Percentiles rank a stretch among this genome's conserved stretches.
Evolutionary conservation across 2,329 filamentous ascomycete species (phyloP).

Genomic region (Pseudodiploospora longispora): DNA sequence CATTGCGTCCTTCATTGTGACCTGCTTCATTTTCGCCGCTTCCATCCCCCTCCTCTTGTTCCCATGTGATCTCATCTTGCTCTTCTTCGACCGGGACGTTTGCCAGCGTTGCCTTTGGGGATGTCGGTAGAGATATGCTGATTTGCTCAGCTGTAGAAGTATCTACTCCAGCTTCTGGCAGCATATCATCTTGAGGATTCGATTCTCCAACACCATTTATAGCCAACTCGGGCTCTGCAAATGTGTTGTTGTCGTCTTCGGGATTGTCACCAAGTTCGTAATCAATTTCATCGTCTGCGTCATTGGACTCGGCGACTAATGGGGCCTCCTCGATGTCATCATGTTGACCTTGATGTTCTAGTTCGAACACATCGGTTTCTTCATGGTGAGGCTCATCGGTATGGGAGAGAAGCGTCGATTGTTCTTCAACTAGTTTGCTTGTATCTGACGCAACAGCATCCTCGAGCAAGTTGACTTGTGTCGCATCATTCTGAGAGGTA

Average conservation of each 20-base stretch:
- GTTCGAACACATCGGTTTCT: not conserved
- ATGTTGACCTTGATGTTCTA: conserved; percentile 1
- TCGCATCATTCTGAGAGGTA: too few species aligned
- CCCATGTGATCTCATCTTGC: conserved; percentile 13
- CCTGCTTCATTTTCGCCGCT: conserved; percentile 3
- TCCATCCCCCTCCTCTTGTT: conserved; percentile 10
- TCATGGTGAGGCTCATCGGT: not conserved
- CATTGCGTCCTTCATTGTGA: conserved; percentile 1
- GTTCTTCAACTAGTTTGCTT: not conserved
- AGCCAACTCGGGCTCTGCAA: not conserved
- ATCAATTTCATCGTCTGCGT: conserved; percentile 4
- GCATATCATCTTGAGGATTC: too few species aligned
- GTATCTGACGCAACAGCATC: conserved; percentile 2
- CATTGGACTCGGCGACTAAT: not conserved
- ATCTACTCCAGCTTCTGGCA: too few species aligned
- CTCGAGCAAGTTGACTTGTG: not conserved
- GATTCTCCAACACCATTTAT: too few species aligned
- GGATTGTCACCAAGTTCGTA: conserved; percentile 4
- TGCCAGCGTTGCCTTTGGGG: too few species aligned
- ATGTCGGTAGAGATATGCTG: too few species aligned
- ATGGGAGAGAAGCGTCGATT: not conserved
- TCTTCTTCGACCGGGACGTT: not conserved
- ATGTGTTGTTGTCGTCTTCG: conserved; percentile 2
- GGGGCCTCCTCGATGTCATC: too few species aligned
- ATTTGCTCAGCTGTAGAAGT: too few species aligned